Conservation (phyloP, 164 flowering plant genomes). For the Umbilicus rupestris region DNA sequence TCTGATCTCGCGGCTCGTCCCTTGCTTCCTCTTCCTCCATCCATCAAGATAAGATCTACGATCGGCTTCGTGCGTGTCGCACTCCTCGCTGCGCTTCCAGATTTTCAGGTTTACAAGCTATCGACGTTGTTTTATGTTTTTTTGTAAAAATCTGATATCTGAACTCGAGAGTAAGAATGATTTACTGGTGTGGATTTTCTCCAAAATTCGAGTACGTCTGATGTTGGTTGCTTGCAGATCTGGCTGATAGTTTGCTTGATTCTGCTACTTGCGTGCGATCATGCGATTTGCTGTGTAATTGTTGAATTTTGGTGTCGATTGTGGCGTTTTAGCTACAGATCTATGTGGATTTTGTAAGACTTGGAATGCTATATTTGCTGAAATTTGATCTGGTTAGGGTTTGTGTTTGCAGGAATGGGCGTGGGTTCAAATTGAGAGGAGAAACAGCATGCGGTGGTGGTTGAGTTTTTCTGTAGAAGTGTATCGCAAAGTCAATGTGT, state of each 20-base stretch:
- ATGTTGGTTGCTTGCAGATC: not conserved
- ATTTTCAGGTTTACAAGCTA: not conserved
- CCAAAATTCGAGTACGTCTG: too few species aligned
- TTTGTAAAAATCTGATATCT: too few species aligned
- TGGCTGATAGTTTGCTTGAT: not conserved
- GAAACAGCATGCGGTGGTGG: conserved; percentile 10
- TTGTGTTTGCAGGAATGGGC: not conserved
- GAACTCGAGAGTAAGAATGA: too few species aligned
- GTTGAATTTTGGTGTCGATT: not conserved
- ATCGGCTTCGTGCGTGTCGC: not conserved
- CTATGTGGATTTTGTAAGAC: not conserved
- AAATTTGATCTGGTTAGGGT: not conserved
- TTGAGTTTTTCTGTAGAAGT: conserved; percentile 30
- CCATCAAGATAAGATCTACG: not conserved
- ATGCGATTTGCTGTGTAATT: not conserved
- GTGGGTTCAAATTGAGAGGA: conserved; percentile 5
- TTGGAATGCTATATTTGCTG: not conserved
- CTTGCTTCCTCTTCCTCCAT: too few species aligned
- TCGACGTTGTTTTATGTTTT: not conserved
- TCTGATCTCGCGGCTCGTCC: not conserved
- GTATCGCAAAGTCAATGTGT: conserved; percentile 7
- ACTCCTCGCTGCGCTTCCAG: not conserved
- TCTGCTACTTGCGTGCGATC: not conserved
- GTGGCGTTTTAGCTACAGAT: not conserved
- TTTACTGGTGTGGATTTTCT: too few species aligned